phyloP scores from a whole-genome alignment of 306 rosid species.

The Cucumis hystrix region DNA sequence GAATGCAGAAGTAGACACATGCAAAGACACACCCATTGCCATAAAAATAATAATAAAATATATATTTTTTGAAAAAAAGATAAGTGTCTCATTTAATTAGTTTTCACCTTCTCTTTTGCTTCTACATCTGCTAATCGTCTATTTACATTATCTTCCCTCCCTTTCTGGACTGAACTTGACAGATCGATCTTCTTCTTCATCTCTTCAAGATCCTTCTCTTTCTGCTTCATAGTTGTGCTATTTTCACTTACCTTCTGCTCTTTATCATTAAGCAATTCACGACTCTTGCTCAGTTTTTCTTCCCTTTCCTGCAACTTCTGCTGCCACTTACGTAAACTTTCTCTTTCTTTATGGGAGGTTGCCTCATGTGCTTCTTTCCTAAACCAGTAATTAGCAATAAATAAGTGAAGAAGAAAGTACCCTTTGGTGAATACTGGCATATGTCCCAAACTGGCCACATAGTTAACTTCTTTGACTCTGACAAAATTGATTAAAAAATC shows the following conservation, averaged over 20 bases:
- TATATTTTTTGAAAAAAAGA: background rate
- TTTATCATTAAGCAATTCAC: slow-evolving; percentile 32
- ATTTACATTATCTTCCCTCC: slow-evolving; percentile 46
- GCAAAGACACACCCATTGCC: background rate
- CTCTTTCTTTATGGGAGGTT: slow-evolving; percentile 48
- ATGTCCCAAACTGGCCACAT: background rate
- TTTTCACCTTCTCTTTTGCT: slow-evolving; percentile 49
- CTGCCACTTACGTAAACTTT: slow-evolving; percentile 71
- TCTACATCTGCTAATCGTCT: slow-evolving; percentile 35
- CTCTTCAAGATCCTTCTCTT: slow-evolving; percentile 45
- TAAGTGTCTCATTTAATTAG: background rate
- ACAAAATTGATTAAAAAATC: background rate
- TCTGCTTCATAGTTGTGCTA: slow-evolving; percentile 39
- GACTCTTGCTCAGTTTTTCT: slow-evolving; percentile 33
- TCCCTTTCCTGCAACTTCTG: slow-evolving; percentile 62
- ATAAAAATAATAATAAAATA: background rate
- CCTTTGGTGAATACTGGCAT: background rate
- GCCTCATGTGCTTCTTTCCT: slow-evolving; percentile 72
- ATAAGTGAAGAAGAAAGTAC: background rate
- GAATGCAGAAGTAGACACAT: background rate
- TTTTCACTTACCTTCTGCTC: slow-evolving; percentile 46
- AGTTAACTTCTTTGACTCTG: background rate
- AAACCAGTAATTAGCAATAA: slow-evolving; percentile 2
- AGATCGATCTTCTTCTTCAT: slow-evolving; percentile 29
- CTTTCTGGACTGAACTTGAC: slow-evolving; percentile 30